Base-by-base conservation (phyloP, 331 rosid genomes). In the Malus hybrid region DNA sequence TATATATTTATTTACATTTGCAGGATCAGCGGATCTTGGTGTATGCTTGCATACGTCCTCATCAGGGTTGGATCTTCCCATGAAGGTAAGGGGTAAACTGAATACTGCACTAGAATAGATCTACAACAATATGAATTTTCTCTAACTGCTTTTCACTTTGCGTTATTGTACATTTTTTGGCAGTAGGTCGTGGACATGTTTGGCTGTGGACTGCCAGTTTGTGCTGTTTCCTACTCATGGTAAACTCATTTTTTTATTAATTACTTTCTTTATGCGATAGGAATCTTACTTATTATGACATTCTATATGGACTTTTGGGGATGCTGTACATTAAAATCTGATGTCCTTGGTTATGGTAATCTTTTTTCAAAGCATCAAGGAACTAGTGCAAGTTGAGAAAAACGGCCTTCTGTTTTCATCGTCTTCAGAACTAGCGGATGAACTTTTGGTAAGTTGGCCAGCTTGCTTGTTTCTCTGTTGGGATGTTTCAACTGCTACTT, bases 161-260 rank as follows among this genome's bases (percentile, higher is more conserved):
- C 53, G 1, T 66, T n/a, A 72, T 20, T 39, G 4, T 12, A 71
- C 52, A 72, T 57, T 39, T 33, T 56, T 24, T 63, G 73, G 34
- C 39, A 62, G 68, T 75, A 93, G 98, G 89, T 93, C 52, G 98
- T 91, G 76, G 98, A 93, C 85, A 93, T 93, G 98, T 93, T 93
- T 50, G 98, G 98, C 71, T 93, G 98, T 84, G 97, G 98, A 62
- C 83, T 93, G 73, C 98, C 97, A 34, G 98, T 91, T 80, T 93
- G 97, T 81, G 98, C 98, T 9, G 98, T 91, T 83, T 91, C 98
- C 7, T 93, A 93, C 84, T 93, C 97, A 63, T 93, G 98, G 98
- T 93, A 80, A 74, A 79, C 62, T 66, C 62, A 46, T 42, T 36
- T 1, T 70, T 70, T 74, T 64, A 67, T 32, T 55, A 16, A 29